Evolutionary conservation across 495 filamentous ascomycete genomes (phyloP).

Genomic region (Gamarada debralockiae): DNA sequence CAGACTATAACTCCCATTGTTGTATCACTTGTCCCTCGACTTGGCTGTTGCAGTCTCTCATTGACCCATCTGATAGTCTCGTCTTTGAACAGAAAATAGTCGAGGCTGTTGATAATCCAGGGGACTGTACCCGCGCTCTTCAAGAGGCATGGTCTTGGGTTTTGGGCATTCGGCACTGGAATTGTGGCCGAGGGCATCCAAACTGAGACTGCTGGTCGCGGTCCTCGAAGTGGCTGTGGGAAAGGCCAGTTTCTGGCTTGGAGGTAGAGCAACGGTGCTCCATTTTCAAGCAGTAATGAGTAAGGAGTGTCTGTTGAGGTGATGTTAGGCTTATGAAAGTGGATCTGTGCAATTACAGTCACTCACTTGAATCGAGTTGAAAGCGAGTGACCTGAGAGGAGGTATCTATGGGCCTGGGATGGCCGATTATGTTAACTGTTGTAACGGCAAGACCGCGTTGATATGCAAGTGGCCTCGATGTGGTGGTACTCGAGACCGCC

Average conservation of each 20-base stretch:
- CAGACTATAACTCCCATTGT: constrained; percentile 1
- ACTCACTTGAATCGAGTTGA: background rate
- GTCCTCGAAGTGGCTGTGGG: background rate
- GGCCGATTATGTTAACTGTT: no score
- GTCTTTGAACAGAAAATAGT: constrained; percentile 1
- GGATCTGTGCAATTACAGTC: background rate
- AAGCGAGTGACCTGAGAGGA: background rate
- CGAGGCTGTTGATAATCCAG: background rate
- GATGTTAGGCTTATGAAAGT: no score
- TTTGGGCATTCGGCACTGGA: background rate
- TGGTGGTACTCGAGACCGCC: no score
- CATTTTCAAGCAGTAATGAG: background rate
- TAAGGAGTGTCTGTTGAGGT: background rate
- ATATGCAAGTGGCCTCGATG: no score
- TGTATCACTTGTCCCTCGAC: background rate
- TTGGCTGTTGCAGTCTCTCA: background rate
- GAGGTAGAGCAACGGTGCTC: background rate
- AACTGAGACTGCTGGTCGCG: background rate
- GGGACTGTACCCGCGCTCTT: background rate
- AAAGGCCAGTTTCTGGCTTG: background rate
- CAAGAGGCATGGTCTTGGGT: background rate
- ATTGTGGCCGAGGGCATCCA: background rate
- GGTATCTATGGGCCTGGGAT: no score
- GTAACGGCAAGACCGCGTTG: no score
- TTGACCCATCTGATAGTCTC: constrained; percentile 5